Evolutionary conservation across 192 early-diverging fungal species (phyloP).

Genomic region (Geranomyces variabilis): DNA sequence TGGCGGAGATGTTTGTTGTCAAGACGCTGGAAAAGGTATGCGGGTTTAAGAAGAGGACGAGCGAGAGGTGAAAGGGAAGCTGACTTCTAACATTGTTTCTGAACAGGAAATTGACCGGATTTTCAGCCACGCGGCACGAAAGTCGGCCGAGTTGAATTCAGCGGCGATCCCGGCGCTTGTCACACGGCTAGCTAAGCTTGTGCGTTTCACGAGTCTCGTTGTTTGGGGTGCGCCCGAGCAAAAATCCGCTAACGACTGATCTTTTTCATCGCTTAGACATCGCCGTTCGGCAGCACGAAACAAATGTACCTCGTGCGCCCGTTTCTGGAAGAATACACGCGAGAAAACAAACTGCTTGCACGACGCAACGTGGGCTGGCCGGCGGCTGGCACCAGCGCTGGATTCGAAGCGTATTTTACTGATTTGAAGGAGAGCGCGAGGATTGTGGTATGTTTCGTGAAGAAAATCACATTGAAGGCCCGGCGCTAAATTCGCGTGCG

Average conservation of each 20-base stretch:
- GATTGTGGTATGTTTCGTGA: slow-evolving; percentile 7
- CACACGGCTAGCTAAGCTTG: not conserved
- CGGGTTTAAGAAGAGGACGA: not conserved
- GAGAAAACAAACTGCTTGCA: not conserved
- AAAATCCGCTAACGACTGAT: too few relatives aligned
- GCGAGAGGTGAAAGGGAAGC: not conserved
- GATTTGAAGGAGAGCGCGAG: slow-evolving; percentile 7
- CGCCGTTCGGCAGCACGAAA: slow-evolving; percentile 8
- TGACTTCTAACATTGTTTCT: not conserved
- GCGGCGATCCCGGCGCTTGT: not conserved
- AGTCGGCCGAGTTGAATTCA: not conserved
- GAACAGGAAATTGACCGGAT: slow-evolving; percentile 20
- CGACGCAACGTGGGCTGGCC: not conserved
- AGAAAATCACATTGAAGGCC: too few relatives aligned
- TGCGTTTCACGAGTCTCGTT: too few relatives aligned
- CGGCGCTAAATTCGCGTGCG: too few relatives aligned
- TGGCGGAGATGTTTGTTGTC: slow-evolving; percentile 16
- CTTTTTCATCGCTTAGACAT: too few relatives aligned
- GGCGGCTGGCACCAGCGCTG: not conserved
- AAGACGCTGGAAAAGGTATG: slow-evolving; percentile 26
- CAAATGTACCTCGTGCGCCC: slow-evolving; percentile 18
- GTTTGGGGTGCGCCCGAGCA: too few relatives aligned
- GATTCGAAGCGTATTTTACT: slow-evolving; percentile 7
- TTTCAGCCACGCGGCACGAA: not conserved
- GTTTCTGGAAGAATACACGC: not conserved